A percentile compares a stretch with the other conserved stretches of the same genome.
Conservation (phyloP, 768 basidiomycete genomes). For the Naganishia randhawae region DNA sequence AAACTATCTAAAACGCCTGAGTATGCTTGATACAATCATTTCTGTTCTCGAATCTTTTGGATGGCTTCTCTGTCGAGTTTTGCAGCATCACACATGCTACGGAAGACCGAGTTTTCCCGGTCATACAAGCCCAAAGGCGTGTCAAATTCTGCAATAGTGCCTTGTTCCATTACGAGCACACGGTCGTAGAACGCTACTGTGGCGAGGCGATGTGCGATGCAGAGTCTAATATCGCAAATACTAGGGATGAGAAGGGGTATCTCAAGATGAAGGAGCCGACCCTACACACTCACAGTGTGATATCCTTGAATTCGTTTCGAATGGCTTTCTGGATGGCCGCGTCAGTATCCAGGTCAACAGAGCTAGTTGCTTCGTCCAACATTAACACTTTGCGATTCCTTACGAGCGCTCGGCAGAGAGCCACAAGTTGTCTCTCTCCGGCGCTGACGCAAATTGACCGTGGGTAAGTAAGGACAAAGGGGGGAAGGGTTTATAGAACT, state of each 20-base stretch:
- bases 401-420: conserved; percentile 62
- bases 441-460: conserved; percentile 50
- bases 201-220: conserved; percentile 35
- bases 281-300: conserved; percentile 30
- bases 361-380: conserved; percentile 27
- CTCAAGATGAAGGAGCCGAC: background rate
- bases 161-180: conserved; percentile 47
- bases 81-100: conserved; percentile 67
- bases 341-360: conserved; percentile 53
- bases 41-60: background rate
- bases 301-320: conserved; percentile 57
- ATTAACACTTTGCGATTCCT: conserved; percentile 61
- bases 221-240: conserved; percentile 65
- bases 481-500: background rate
- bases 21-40: too few relatives aligned
- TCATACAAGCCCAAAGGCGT: conserved; percentile 39
- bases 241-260: conserved; percentile 34
- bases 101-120: conserved; percentile 61
- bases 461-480: background rate
- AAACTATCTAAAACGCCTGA: too few relatives aligned
- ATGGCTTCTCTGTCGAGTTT: conserved; percentile 60
- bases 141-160: conserved; percentile 43
- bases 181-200: conserved; percentile 48
- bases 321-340: conserved; percentile 64
- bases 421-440: conserved; percentile 66